Conservation (phyloP, 768 basidiomycete genomes). For the Fomitopsis serialis region DNA sequence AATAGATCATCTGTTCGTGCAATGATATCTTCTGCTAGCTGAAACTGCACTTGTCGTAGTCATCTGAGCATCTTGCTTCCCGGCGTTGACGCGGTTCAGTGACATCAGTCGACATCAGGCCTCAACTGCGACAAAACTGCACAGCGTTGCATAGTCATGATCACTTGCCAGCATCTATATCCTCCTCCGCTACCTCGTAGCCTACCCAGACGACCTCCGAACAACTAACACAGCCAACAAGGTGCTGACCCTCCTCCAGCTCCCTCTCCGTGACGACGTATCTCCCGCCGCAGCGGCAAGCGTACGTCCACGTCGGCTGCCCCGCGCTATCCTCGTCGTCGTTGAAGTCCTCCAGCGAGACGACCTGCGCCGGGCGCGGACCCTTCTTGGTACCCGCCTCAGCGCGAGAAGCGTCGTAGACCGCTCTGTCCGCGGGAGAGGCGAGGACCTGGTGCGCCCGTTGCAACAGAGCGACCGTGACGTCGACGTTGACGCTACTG, state of each 20-base stretch:
- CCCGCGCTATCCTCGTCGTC: conserved; percentile 30
- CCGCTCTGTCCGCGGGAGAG: conserved; percentile 38
- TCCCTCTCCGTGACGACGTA: conserved; percentile 54
- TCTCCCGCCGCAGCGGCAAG: conserved; percentile 69
- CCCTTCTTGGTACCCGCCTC: conserved; percentile 16
- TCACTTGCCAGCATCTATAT: background rate
- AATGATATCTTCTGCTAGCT: too few species aligned
- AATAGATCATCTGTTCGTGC: too few species aligned
- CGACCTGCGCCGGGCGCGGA: conserved; percentile 69
- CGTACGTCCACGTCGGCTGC: conserved; percentile 43
- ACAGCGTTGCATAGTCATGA: too few species aligned
- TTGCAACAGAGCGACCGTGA: conserved; percentile 57
- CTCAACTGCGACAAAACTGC: too few species aligned
- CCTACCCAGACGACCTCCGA: conserved; percentile 87
- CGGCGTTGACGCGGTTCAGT: too few species aligned
- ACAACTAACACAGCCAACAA: conserved; percentile 68
- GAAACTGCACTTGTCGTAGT: too few species aligned
- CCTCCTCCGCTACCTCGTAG: conserved; percentile 45
- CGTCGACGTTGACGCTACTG: background rate
- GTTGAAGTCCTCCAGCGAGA: conserved; percentile 72
- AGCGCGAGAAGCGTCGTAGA: conserved; percentile 39
- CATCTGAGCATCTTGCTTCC: too few species aligned
- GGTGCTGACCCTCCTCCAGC: conserved; percentile 68
- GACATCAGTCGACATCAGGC: too few species aligned
- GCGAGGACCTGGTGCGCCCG: conserved; percentile 65